Percentiles rank a stretch among this genome's conserved stretches.
These are phyloP conservation scores for Liquidambar formosana DNA, from an alignment of 164 flowering plant species.

Conservation along the genomic window DNA sequence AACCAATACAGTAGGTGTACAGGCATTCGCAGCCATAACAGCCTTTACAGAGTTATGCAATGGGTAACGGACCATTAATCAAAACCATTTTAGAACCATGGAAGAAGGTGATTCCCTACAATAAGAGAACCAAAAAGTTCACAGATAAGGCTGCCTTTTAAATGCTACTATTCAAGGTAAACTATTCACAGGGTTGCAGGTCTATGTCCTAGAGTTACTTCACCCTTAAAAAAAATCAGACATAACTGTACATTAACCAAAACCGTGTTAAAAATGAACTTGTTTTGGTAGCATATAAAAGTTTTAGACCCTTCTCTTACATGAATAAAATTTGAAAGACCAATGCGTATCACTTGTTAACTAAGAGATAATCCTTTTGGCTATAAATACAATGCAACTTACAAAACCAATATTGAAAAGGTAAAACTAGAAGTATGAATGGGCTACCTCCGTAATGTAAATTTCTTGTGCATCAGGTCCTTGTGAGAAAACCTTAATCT, in stretches of 20 bases:
- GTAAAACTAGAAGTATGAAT: neutral
- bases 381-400: neutral
- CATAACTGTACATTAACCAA: neutral
- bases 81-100: no score
- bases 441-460: constrained; percentile 66
- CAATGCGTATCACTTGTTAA: neutral
- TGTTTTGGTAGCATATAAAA: no score
- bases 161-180: neutral
- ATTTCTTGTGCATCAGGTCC: constrained; percentile 65
- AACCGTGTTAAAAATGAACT: neutral
- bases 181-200: neutral
- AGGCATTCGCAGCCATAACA: no score
- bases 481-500: constrained; percentile 64
- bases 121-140: neutral
- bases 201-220: no score
- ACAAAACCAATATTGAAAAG: neutral
- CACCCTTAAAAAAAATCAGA: neutral
- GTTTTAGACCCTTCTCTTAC: no score
- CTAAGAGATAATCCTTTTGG: neutral
- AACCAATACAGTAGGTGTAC: no score
- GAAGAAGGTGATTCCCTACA: neutral
- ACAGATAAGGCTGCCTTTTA: neutral
- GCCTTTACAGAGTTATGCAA: no score
- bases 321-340: no score
- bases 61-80: no score